phyloP scores from a whole-genome alignment of 1,284 basidiomycete genomes.

The Sanghuangporus sanghuang region DNA sequence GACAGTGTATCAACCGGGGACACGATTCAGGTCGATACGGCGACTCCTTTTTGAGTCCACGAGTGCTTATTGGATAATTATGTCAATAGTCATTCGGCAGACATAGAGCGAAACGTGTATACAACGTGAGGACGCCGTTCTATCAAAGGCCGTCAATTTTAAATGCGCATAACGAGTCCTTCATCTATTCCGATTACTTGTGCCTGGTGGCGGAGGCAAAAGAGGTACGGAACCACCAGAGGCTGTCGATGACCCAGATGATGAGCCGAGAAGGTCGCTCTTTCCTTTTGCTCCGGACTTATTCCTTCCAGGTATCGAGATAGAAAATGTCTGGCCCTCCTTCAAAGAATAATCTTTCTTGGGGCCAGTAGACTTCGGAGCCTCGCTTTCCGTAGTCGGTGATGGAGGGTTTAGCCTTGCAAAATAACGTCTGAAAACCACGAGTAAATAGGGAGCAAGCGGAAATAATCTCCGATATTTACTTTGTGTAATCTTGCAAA shows the following conservation, averaged over 20 bases:
- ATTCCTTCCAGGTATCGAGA: slow-evolving; percentile 77
- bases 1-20: neutral
- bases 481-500: slow-evolving; percentile 94
- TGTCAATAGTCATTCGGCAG: neutral
- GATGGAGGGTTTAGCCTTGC: slow-evolving; percentile 52
- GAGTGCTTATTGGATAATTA: neutral
- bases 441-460: neutral
- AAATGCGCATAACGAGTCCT: neutral
- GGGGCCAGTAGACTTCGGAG: slow-evolving; percentile 68
- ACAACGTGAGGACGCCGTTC: neutral
- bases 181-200: slow-evolving; percentile 32
- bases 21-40: neutral
- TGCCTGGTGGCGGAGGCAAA: slow-evolving; percentile 70
- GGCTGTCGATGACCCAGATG: slow-evolving; percentile 23
- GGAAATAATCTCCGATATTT: slow-evolving; percentile 23
- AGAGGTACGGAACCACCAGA: slow-evolving; percentile 48
- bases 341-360: slow-evolving; percentile 96
- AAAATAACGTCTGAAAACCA: slow-evolving; percentile 49
- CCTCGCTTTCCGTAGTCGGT: slow-evolving; percentile 34
- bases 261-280: slow-evolving; percentile 29
- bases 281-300: slow-evolving; percentile 28
- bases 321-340: slow-evolving; percentile 94
- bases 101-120: neutral
- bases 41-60: neutral
- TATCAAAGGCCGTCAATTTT: neutral